These are phyloP conservation scores for Primulina huaijiensis DNA, from an alignment of 257 asterid genomes.

Conservation along the genomic window DNA sequence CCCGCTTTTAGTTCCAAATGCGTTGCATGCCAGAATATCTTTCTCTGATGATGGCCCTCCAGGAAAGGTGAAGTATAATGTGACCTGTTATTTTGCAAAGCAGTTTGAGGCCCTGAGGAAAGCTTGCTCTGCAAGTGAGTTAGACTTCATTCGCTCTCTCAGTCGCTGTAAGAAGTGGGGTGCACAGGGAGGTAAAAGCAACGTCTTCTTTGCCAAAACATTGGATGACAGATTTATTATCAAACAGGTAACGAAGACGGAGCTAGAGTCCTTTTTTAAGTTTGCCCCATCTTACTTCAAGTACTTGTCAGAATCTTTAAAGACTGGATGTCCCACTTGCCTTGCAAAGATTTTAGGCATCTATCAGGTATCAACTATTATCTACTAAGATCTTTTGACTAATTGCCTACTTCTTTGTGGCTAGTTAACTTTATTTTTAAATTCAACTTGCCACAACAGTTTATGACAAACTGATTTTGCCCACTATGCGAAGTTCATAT, in stretches of 20 bases:
- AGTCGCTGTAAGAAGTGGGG: conserved; percentile 87
- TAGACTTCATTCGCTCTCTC: conserved; percentile 66
- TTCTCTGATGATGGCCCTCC: conserved; percentile 60
- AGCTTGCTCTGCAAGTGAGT: conserved; percentile 56
- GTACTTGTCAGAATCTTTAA: conserved; percentile 56
- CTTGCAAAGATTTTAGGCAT: conserved; percentile 82
- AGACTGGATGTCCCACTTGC: conserved; percentile 67
- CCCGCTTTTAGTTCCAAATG: conserved; percentile 36
- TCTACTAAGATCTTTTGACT: neutral
- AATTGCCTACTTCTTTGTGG: neutral
- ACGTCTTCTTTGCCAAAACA: conserved; percentile 71
- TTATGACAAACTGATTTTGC: neutral
- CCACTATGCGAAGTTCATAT: conserved; percentile 2
- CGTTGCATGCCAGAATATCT: conserved; percentile 52
- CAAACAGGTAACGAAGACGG: conserved; percentile 78
- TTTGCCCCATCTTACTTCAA: conserved; percentile 72
- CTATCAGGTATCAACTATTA: conserved; percentile 56
- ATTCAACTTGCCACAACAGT: neutral
- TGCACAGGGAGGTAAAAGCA: conserved; percentile 89
- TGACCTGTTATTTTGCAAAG: conserved; percentile 72
- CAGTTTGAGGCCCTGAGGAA: conserved; percentile 65
- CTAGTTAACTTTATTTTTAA: neutral
- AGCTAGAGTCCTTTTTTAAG: conserved; percentile 67
- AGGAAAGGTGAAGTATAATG: conserved; percentile 64
- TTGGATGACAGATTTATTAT: conserved; percentile 76